Evolutionary conservation across 306 rosid genomes (phyloP).

Genomic region (Arachis hypogaea): DNA sequence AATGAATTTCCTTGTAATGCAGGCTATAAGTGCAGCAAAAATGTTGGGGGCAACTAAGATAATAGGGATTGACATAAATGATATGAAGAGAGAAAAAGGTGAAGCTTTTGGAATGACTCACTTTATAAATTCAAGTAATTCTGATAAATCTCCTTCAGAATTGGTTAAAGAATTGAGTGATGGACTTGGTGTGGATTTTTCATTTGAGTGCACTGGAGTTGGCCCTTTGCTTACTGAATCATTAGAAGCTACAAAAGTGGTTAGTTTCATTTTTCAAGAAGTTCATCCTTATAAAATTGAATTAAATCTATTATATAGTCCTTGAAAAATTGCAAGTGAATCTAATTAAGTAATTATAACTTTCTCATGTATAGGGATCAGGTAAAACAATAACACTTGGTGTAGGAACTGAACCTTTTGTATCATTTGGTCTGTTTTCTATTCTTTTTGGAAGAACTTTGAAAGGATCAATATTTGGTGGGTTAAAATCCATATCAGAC

Average conservation of each 20-base stretch:
- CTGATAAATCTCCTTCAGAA: conserved; percentile 42
- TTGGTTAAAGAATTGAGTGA: conserved; percentile 46
- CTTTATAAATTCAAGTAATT: conserved; percentile 45
- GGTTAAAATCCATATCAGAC: conserved; percentile 48
- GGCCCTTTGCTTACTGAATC: conserved; percentile 43
- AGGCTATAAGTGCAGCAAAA: conserved; percentile 55
- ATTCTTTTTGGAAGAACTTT: conserved; percentile 47
- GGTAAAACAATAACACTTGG: conserved; percentile 50
- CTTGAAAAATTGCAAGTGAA: neutral
- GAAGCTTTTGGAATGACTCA: conserved; percentile 58
- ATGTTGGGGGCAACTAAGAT: conserved; percentile 48
- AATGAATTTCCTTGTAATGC: conserved; percentile 7
- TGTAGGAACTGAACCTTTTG: neutral
- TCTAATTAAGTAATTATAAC: too few species aligned
- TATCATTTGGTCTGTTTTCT: conserved; percentile 23
- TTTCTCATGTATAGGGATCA: conserved; percentile 37
- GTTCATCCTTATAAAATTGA: too few species aligned
- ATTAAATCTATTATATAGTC: too few species aligned
- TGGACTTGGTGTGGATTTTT: conserved; percentile 62
- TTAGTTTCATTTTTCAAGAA: neutral
- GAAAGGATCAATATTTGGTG: conserved; percentile 56
- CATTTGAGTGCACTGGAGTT: conserved; percentile 60
- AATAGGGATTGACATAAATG: conserved; percentile 60
- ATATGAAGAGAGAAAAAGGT: conserved; percentile 43
- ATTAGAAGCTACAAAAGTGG: conserved; percentile 55